A percentile compares a stretch with the other conserved stretches of the same genome.
Conservation (phyloP, 2,329 filamentous ascomycete genomes). For the Aspergillus hortae region DNA sequence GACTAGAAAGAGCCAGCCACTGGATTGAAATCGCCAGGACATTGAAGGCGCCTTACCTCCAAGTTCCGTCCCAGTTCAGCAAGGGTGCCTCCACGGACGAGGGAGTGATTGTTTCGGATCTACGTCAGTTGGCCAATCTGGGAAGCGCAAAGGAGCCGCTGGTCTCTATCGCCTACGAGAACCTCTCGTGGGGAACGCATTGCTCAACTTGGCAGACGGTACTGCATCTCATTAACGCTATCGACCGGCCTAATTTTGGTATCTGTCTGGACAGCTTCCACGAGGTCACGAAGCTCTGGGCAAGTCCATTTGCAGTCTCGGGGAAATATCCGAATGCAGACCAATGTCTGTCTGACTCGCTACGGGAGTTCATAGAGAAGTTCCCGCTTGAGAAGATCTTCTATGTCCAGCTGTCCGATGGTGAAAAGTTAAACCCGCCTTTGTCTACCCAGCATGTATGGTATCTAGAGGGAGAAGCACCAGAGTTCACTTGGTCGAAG, state of each 20-base stretch:
- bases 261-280: conserved; percentile 39
- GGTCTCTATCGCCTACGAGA: conserved; percentile 35
- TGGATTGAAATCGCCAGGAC: conserved; percentile 29
- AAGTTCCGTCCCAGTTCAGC: conserved; percentile 30
- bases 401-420: conserved; percentile 37
- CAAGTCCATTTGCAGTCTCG: conserved; percentile 17
- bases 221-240: conserved; percentile 22
- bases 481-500: conserved; percentile 28
- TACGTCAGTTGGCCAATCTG: conserved; percentile 30
- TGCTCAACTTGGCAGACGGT: conserved; percentile 32
- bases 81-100: conserved; percentile 23
- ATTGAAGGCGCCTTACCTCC: conserved; percentile 26
- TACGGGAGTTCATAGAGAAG: conserved; percentile 16
- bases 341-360: conserved; percentile 17
- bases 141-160: conserved; percentile 17
- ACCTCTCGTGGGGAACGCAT: conserved; percentile 30
- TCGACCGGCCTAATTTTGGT: conserved; percentile 34
- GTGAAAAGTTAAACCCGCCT: conserved; percentile 29
- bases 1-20: conserved; percentile 25
- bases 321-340: conserved; percentile 24
- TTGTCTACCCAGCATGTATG: conserved; percentile 28
- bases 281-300: conserved; percentile 31
- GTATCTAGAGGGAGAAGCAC: conserved; percentile 25
- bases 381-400: conserved; percentile 30
- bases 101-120: conserved; percentile 24